phyloP scores from a whole-genome alignment of 495 filamentous ascomycete genomes.

The Pyrenopolyporus hunteri region DNA sequence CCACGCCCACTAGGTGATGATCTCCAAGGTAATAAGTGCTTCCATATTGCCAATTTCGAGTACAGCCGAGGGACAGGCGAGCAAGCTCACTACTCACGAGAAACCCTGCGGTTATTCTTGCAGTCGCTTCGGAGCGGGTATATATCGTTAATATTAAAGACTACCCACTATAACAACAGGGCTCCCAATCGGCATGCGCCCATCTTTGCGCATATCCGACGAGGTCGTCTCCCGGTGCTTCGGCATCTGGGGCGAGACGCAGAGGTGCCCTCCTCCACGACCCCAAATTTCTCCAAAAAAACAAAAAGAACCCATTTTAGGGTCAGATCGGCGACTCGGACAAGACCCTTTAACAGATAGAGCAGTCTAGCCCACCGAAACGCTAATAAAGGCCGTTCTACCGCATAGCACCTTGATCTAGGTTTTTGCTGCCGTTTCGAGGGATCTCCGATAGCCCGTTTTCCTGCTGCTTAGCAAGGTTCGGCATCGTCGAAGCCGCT shows the following conservation, averaged over 20 bases:
- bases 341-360: constrained; percentile 26
- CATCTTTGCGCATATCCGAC: constrained; percentile 32
- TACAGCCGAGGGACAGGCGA: constrained; percentile 2
- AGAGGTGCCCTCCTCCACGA: constrained; percentile 26
- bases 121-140: constrained; percentile 16
- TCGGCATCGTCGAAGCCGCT: constrained; percentile 27
- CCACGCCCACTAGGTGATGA: background rate
- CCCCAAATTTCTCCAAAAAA: constrained; percentile 36
- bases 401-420: constrained; percentile 36
- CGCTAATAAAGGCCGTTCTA: constrained; percentile 35
- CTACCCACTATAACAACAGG: constrained; percentile 15
- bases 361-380: constrained; percentile 30
- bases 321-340: constrained; percentile 31
- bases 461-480: constrained; percentile 14
- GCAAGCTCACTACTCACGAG: background rate
- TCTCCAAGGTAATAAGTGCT: background rate
- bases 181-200: constrained; percentile 33
- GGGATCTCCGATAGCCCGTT: constrained; percentile 15
- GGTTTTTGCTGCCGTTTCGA: constrained; percentile 29
- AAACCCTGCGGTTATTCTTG: background rate
- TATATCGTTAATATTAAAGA: constrained; percentile 23
- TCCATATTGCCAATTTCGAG: constrained; percentile 21
- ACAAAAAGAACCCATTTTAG: constrained; percentile 23
- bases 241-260: constrained; percentile 37
- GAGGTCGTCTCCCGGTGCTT: constrained; percentile 34